These are phyloP conservation scores for Flaveria robusta DNA, from an alignment of 129 eudicot genomes.

Conservation along the genomic window DNA sequence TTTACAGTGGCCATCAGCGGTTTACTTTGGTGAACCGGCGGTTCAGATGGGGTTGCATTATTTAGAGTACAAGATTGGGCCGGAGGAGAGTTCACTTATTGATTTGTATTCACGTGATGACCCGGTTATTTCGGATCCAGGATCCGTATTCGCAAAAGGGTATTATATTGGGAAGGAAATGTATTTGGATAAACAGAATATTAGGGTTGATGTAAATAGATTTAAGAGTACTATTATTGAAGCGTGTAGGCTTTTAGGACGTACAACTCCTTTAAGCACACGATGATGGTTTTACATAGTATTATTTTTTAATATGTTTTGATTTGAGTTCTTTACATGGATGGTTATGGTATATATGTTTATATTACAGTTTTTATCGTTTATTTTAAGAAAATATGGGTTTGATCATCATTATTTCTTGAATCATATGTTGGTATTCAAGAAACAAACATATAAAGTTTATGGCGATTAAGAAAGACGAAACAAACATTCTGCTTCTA, in stretches of 20 bases:
- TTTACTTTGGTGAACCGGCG: conserved; percentile 56
- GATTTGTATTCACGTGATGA: conserved; percentile 38
- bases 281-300: conserved; percentile 5
- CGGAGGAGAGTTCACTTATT: conserved; percentile 65
- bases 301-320: not conserved
- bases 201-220: conserved; percentile 49
- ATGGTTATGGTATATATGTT: too few species aligned
- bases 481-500: too few species aligned
- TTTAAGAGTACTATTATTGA: conserved; percentile 47
- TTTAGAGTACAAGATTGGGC: conserved; percentile 60
- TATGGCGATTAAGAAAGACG: too few species aligned
- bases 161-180: conserved; percentile 43
- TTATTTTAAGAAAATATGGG: too few species aligned
- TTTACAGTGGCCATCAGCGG: conserved; percentile 47
- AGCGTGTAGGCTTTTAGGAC: conserved; percentile 47
- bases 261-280: conserved; percentile 22
- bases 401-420: too few species aligned
- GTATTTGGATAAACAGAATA: conserved; percentile 57
- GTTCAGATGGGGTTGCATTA: conserved; percentile 54
- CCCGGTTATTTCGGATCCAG: conserved; percentile 54
- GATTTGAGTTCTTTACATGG: not conserved
- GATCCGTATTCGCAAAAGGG: conserved; percentile 48
- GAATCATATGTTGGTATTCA: too few species aligned
- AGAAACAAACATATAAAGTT: too few species aligned
- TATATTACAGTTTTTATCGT: too few species aligned